These are phyloP conservation scores for Cytospora schulzeri DNA, from an alignment of 2,329 filamentous ascomycete species.

Conservation along the genomic window DNA sequence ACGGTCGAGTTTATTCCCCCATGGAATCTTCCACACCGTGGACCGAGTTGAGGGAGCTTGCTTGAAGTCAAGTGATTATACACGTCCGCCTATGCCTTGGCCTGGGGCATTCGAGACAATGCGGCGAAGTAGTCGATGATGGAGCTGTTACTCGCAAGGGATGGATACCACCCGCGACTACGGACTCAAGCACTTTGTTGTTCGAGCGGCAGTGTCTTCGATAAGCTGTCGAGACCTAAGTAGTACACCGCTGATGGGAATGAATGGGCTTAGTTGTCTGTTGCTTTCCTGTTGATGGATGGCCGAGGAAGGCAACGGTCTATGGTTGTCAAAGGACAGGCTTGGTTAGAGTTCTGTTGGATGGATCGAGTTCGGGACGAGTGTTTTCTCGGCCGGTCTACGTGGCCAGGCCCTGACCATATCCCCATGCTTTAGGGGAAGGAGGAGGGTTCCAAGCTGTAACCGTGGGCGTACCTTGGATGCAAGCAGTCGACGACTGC, in stretches of 20 bases:
- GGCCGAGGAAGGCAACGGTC: neutral
- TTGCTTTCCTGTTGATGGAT: neutral
- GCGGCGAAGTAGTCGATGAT: neutral
- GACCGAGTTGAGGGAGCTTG: neutral
- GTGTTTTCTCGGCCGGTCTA: neutral
- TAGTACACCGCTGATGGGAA: neutral
- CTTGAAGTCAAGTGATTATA: neutral
- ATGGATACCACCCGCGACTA: neutral
- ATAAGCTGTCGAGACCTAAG: neutral
- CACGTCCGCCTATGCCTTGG: neutral
- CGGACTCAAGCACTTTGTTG: neutral
- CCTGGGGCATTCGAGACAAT: neutral
- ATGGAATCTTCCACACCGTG: neutral
- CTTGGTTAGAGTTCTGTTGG: neutral
- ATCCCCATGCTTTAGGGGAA: neutral
- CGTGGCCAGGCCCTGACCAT: neutral
- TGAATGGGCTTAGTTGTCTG: neutral
- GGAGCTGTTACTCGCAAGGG: neutral
- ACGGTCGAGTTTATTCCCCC: neutral
- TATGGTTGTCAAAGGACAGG: neutral
- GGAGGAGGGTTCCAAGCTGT: neutral
- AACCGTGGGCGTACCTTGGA: neutral
- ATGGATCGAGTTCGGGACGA: neutral
- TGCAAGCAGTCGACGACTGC: neutral
- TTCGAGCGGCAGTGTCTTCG: neutral